A percentile compares a stretch with the other conserved stretches of the same genome.
phyloP scores from a whole-genome alignment of 352 stramenopile species.

The Peronospora destructor region DNA sequence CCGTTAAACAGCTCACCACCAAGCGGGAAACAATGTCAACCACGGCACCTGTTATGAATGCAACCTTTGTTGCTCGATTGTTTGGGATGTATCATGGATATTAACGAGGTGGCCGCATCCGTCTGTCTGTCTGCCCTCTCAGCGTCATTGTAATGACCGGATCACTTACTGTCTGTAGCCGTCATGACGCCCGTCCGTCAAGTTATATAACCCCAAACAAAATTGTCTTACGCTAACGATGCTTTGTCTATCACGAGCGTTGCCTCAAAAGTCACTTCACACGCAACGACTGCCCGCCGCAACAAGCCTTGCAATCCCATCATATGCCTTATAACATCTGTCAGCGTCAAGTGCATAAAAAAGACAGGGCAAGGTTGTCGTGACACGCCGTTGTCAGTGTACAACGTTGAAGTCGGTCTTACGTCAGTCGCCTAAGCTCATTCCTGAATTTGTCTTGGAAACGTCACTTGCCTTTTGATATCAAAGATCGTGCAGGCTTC shows the following conservation, averaged over 20 bases:
- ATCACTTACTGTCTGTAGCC: background rate
- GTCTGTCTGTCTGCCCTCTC: too few species aligned
- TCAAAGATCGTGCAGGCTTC: constrained; percentile 15
- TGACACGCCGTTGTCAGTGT: constrained; percentile 9
- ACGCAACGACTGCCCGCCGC: too few species aligned
- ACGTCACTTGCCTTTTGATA: background rate
- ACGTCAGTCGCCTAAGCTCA: background rate
- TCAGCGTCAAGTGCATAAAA: background rate
- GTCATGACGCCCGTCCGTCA: constrained; percentile 15
- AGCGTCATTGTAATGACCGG: too few species aligned
- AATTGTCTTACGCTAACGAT: background rate
- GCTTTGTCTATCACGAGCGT: too few species aligned
- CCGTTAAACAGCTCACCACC: too few species aligned
- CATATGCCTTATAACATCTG: background rate
- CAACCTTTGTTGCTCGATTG: constrained; percentile 27
- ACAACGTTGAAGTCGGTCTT: constrained; percentile 11
- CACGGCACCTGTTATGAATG: constrained; percentile 41
- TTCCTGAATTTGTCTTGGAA: constrained; percentile 19
- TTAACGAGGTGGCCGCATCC: too few species aligned
- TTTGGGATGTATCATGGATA: constrained; percentile 14
- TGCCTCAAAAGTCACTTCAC: too few species aligned
- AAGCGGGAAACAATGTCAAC: too few species aligned
- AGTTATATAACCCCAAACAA: background rate
- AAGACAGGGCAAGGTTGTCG: background rate
- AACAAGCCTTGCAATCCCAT: background rate